Conservation (phyloP, 106 monocot genomes). For the Allium fistulosum region DNA sequence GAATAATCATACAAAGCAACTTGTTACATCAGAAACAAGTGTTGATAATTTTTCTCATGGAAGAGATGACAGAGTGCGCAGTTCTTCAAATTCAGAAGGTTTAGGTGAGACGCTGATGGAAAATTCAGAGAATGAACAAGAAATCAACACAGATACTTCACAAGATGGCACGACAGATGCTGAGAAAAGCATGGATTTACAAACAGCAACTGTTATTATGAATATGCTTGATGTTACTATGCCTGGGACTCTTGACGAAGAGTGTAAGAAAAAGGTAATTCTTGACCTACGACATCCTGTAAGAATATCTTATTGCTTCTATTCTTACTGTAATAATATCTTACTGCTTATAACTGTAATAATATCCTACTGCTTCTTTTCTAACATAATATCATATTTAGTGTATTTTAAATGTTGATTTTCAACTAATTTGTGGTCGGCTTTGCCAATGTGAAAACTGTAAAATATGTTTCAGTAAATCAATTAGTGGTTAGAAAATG, state of each 20-base stretch:
- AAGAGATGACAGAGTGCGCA: slow-evolving; percentile 16
- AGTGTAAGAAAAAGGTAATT: slow-evolving; percentile 76
- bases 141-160: slow-evolving; percentile 2
- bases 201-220: slow-evolving; percentile 67
- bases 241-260: slow-evolving; percentile 63
- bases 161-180: slow-evolving; percentile 9
- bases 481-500: no score
- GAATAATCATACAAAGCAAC: slow-evolving; percentile 13
- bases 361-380: no score
- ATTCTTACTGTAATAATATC: no score
- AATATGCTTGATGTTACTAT: slow-evolving; percentile 91
- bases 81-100: slow-evolving; percentile 9
- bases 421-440: no score
- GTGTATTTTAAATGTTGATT: no score
- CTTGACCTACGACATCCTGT: background rate
- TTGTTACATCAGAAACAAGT: slow-evolving; percentile 11
- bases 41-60: slow-evolving; percentile 11
- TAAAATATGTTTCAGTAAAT: no score
- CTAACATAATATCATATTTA: no score
- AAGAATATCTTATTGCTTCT: no score
- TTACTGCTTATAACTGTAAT: no score
- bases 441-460: no score
- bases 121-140: slow-evolving; percentile 13
- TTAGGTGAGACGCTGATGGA: slow-evolving; percentile 3
- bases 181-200: slow-evolving; percentile 50